Base-by-base conservation (phyloP, 352 stramenopile species). In the Pythium vanterpoolii region DNA sequence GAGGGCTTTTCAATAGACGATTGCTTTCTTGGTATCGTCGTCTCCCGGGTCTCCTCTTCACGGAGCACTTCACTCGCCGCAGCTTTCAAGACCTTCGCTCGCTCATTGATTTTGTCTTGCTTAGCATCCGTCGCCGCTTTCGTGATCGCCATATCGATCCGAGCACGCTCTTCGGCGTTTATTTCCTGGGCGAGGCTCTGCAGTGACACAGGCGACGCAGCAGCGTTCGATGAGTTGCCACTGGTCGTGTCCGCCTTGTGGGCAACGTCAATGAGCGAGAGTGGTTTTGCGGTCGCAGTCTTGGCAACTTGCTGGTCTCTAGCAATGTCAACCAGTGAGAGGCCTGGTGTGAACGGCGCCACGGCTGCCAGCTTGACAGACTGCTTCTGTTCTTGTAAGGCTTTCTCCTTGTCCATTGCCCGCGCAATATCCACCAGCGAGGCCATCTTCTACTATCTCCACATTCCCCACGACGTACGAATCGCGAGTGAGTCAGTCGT, bases 201-300 rank as follows among this genome's bases (percentile, higher is more conserved):
- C 18, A 60, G 39, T 23, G 56, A 47, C 18, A 40, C n/a, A n/a
- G n/a, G 18, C 14, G 38, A 40, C 16, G 33, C 1, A 1, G 40
- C 33, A 5, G 47, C 21, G 11, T 18, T 46, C 4, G 6, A 31
- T 2, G 52, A 14, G 4, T 28, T 14, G 0, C 11, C 38, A 2
- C 8, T 30, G 4, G 36, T 30, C 1, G 54, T 18, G 16, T 56
- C 64, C 18, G 72, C 36, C 36, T 76, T 66, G 9, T 64, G 64
- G 3, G 75, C 77, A n/a, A 89, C 67, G 21, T 87, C 79, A 47
- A 80, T 33, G 31, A 86, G 57, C 16, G 66, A 76, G 52, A 73
- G 13, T 1, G 63, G 50, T 39, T 74, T 77, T 27, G 18, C 38
- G 40, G 9, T 4, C 1, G 45, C 42, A 45, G 46, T 42, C 13